Percentiles rank a stretch among this genome's conserved stretches.
These are phyloP conservation scores for Boechera stricta DNA, from an alignment of 345 rosid species.

Conservation along the genomic window DNA sequence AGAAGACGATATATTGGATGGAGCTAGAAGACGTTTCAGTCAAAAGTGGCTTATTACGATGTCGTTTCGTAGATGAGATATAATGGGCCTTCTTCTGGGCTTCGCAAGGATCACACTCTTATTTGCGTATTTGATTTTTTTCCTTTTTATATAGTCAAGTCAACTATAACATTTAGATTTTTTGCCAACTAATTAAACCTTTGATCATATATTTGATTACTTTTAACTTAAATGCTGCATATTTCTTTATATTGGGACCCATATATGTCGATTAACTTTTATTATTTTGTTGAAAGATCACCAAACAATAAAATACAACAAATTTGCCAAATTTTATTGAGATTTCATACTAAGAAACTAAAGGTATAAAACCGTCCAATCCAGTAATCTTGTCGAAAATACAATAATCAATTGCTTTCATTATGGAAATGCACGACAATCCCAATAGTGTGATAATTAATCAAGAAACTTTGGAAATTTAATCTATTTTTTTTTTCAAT, in stretches of 20 bases:
- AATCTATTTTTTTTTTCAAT: conserved; percentile 19
- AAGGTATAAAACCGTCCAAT: not conserved
- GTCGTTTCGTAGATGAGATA: not conserved
- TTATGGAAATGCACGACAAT: conserved; percentile 5
- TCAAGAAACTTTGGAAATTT: conserved; percentile 27
- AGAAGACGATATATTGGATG: conserved; percentile 31
- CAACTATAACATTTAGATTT: not conserved
- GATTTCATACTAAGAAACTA: conserved; percentile 9
- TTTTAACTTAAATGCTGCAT: not conserved
- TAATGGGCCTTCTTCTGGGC: conserved; percentile 30
- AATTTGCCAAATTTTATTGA: not conserved
- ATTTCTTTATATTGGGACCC: not conserved
- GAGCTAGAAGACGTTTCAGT: conserved; percentile 38
- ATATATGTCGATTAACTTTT: not conserved
- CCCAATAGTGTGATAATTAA: conserved; percentile 11
- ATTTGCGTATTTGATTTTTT: not conserved
- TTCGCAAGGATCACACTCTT: not conserved
- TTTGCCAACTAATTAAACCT: conserved; percentile 18
- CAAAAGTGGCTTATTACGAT: not conserved
- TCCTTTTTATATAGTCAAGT: not conserved
- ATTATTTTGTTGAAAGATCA: not conserved
- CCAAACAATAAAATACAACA: not conserved
- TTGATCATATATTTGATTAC: not conserved
- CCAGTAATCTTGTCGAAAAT: conserved; percentile 23
- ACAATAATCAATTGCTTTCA: conserved; percentile 32